Conservation (phyloP, 805 yeast genomes). For the Saccharomycopsis guyanensis region DNA sequence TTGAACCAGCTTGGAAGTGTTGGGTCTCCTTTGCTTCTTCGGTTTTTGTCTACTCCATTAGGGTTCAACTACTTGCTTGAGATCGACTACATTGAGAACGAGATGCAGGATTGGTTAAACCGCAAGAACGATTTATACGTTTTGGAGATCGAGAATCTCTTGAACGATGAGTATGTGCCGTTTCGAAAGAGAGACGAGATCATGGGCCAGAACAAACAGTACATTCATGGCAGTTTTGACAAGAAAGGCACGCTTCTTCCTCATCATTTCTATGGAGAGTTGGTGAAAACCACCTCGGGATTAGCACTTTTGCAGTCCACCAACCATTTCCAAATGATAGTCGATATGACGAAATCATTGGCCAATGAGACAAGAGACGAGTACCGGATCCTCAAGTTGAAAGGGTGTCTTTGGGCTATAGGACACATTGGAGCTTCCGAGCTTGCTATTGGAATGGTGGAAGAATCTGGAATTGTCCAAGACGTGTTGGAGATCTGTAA, state of each 20-base stretch:
- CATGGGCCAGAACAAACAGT: constrained; percentile 6
- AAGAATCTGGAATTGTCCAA: constrained; percentile 42
- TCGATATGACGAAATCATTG: constrained; percentile 22
- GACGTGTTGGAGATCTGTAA: constrained; percentile 46
- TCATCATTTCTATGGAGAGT: constrained; percentile 68
- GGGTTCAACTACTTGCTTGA: constrained; percentile 65
- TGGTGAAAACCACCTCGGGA: constrained; percentile 79
- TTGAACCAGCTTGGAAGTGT: constrained; percentile 44
- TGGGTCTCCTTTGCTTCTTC: constrained; percentile 50
- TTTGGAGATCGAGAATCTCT: constrained; percentile 36
- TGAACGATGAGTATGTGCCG: constrained; percentile 23
- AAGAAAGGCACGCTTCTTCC: constrained; percentile 32
- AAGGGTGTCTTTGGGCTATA: constrained; percentile 79
- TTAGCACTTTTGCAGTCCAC: constrained; percentile 46
- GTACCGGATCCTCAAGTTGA: constrained; percentile 40
- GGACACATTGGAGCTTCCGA: constrained; percentile 75
- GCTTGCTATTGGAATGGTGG: constrained; percentile 56
- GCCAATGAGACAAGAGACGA: constrained; percentile 26
- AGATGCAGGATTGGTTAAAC: constrained; percentile 62
- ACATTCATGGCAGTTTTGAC: constrained; percentile 4
- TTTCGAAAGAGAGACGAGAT: constrained; percentile 6
- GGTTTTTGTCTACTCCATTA: constrained; percentile 52
- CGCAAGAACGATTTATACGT: constrained; percentile 40
- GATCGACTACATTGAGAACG: constrained; percentile 52
- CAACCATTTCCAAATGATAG: constrained; percentile 22